Evolutionary conservation across 2,329 filamentous ascomycete species (phyloP), one percentile per base, ranked within the genome.

Genomic region (Endoconidiophora polonica): DNA sequence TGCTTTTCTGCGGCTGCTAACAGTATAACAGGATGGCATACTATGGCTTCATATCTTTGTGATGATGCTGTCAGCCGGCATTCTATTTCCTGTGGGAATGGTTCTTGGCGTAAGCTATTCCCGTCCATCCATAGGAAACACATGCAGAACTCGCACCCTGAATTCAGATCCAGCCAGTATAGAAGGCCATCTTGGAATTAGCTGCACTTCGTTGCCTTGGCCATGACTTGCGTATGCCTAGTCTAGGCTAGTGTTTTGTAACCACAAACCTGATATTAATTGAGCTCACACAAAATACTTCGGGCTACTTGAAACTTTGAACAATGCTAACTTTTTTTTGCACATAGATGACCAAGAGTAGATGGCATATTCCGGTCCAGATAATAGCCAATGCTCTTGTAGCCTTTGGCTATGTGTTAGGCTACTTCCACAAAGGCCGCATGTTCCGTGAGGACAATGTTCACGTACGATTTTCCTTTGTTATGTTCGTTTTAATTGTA

Each of bases 81-180:
- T 98, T 57, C 76, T 96, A 53, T 96, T 94, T 60, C 91, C 91
- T 9, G 73, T 86, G 14, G 91, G 91, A 58, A 96, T 98, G 90
- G 87, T 96, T 40, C 70, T 95, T 16, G 90, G 90, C 53, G 85
- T 91, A 76, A 59, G 81, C 68, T 44, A 16, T 43, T 16, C 46
- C 14, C 18, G 12, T 18, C 16, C 45, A 33, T 20, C 46, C 24
- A 7, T 42, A 33, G 24, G 24, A 29, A 29, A 33, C 26, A 46
- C 24, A 37, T 18, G 14, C 44, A 4, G 14, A 10, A 44, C 2
- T 18, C 16, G 16, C 16, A 18, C 16, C 2, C 22, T 44, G 6
- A 10, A 14, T 4, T 14, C 7, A 4, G 20, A 29, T 14, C 12
- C 24, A 49, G 39, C 24, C n/a, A 37, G 16, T 18, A 43, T 12